Evolutionary conservation across 2,329 filamentous ascomycete genomes (phyloP).

Genomic region (Cladosporium cucumerinum): DNA sequence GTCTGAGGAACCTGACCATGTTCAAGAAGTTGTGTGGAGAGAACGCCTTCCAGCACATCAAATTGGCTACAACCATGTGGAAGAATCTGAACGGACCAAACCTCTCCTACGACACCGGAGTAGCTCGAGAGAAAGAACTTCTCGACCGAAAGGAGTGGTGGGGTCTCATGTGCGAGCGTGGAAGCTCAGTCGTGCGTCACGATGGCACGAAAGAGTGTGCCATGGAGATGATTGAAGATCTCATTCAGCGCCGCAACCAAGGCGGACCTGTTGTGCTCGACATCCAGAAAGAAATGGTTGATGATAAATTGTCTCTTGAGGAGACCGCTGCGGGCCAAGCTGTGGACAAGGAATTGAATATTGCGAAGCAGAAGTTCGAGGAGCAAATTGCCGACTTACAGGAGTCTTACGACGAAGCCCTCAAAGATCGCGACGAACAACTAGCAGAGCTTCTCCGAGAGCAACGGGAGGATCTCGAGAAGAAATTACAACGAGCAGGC

Average conservation of each 20-base stretch:
- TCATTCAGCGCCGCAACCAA: slow-evolving; percentile 13
- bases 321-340: slow-evolving; percentile 23
- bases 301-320: slow-evolving; percentile 22
- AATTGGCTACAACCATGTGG: slow-evolving; percentile 46
- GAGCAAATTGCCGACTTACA: slow-evolving; percentile 10
- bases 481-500: slow-evolving; percentile 19
- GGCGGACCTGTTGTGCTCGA: slow-evolving; percentile 17
- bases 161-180: slow-evolving; percentile 23
- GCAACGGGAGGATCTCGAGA: slow-evolving; percentile 13
- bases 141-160: slow-evolving; percentile 19
- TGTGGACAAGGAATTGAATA: slow-evolving; percentile 1
- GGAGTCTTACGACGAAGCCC: slow-evolving; percentile 5
- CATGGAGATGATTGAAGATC: slow-evolving; percentile 18
- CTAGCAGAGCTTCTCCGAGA: slow-evolving; percentile 16
- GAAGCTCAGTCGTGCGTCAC: slow-evolving; percentile 19
- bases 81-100: slow-evolving; percentile 23
- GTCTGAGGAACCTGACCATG: slow-evolving; percentile 43
- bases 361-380: slow-evolving; percentile 3
- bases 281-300: slow-evolving; percentile 26
- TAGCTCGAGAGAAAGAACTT: slow-evolving; percentile 21
- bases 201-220: slow-evolving; percentile 20
- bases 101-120: slow-evolving; percentile 13
- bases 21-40: slow-evolving; percentile 46
- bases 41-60: slow-evolving; percentile 40
- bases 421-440: slow-evolving; percentile 15